Base-by-base conservation (phyloP, 768 basidiomycete species). In the Tulasnella sp. region DNA sequence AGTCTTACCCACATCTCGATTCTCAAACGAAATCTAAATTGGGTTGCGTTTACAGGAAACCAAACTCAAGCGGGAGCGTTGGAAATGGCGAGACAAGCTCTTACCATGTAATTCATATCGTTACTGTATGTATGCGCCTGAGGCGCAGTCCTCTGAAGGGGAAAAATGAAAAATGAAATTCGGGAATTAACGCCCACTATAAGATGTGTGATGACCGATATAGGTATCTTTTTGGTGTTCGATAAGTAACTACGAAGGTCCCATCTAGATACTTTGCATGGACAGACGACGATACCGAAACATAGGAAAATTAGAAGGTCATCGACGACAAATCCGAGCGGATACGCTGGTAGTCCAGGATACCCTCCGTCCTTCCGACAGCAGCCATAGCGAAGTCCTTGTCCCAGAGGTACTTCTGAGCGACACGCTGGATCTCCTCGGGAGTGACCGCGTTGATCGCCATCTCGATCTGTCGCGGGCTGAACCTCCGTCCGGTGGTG, bases 331-430 rank as follows among this genome's bases (percentile, higher is more conserved):
- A 81, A 76, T 82, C 81, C 41, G 80, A 78, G 72, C 82, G 79
- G 75, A 83, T 68, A n/a, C 95, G 92, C 83, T 90, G 92, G 84
- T 98, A 98, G 81, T 98, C 96, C 62, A 95, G 83, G 47, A 98
- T 86, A 78, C 95, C 95, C 76, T 99, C 97, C 73, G 90, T 86
- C 76, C 87, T 89, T 73, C 96, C 96, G 72, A 95, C 82, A 71
- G 95, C 96, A 65, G 96, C 93, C 59, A 98, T 81, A 2, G 94
- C 89, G 75, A 95, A 83, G 80, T 97, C 95, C 81, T 92, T 91
- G 81, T 98, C 95, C 94, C 94, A 97, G 17, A 97, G 85, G 81
- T 97, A 97, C 83, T 94, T 95, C 84, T 92, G 90, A 59, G 95
- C 97, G 73, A 95, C 94, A 19, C 93, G 87, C 84, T 91, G 90